These are phyloP conservation scores for Persicaria maculosa DNA, from an alignment of 148 eudicot species.

Conservation along the genomic window DNA sequence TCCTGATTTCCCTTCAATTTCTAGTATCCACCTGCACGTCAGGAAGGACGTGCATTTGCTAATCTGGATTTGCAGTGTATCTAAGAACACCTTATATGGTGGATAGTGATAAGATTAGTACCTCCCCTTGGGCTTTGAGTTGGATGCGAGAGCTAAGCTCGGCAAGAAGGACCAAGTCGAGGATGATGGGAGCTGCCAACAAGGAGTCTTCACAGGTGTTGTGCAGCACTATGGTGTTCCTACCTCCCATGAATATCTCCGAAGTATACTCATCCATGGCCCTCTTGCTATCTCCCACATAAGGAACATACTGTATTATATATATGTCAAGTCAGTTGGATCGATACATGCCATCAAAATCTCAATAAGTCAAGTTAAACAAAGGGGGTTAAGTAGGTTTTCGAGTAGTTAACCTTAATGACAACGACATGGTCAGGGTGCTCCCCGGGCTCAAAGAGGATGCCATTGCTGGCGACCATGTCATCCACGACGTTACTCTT, in stretches of 20 bases:
- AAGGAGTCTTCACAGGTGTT: constrained; percentile 96
- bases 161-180: constrained; percentile 89
- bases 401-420: constrained; percentile 54
- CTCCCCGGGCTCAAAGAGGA: constrained; percentile 91
- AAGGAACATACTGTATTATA: constrained; percentile 73
- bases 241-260: constrained; percentile 97
- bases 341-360: not conserved
- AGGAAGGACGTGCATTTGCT: too few species aligned
- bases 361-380: not conserved
- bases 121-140: constrained; percentile 84
- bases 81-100: too few species aligned
- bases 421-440: constrained; percentile 98
- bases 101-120: constrained; percentile 4
- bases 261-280: constrained; percentile 99
- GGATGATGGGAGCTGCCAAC: constrained; percentile 92
- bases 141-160: constrained; percentile 91
- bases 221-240: constrained; percentile 85
- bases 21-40: too few species aligned
- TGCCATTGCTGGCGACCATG: constrained; percentile 95
- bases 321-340: not conserved
- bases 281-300: constrained; percentile 95
- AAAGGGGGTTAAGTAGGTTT: too few species aligned
- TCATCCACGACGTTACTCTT: constrained; percentile 98
- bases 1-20: too few species aligned
- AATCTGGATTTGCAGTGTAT: too few species aligned